phyloP scores from a whole-genome alignment of 164 flowering plant genomes.

The Cinnamomum chago region DNA sequence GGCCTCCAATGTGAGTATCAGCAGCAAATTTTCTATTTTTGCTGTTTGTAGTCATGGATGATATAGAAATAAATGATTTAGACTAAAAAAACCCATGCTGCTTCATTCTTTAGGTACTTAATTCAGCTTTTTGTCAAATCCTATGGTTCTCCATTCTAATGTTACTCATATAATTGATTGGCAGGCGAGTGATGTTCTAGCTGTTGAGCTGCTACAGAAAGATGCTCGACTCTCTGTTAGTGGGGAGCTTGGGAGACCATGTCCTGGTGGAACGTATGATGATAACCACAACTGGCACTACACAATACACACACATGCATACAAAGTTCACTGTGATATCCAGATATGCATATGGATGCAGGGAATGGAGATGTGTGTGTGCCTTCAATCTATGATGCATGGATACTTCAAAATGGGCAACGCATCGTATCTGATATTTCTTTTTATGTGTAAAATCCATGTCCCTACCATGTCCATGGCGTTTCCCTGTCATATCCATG shows the following conservation, averaged over 20 bases:
- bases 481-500: too few species aligned
- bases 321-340: too few species aligned
- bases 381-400: not conserved
- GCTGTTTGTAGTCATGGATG: not conserved
- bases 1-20: conserved; percentile 73
- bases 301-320: not conserved
- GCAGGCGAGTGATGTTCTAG: conserved; percentile 97
- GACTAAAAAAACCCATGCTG: conserved; percentile 90
- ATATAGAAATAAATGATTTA: conserved; percentile 35
- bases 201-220: conserved; percentile 93
- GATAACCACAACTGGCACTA: not conserved
- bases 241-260: conserved; percentile 84
- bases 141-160: not conserved
- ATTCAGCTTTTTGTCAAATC: conserved; percentile 9
- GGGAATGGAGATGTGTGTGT: not conserved
- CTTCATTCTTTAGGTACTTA: conserved; percentile 76
- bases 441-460: too few species aligned
- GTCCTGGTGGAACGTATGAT: conserved; percentile 91
- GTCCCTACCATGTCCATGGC: too few species aligned
- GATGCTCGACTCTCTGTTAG: conserved; percentile 86
- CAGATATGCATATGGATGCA: not conserved
- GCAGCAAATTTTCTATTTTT: not conserved
- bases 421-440: too few species aligned
- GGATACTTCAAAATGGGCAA: too few species aligned
- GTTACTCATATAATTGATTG: conserved; percentile 3